Evolutionary conservation across 441 rosid species (phyloP), one percentile per base, ranked within the genome.

Genomic region (Adansonia madagascariensis): DNA sequence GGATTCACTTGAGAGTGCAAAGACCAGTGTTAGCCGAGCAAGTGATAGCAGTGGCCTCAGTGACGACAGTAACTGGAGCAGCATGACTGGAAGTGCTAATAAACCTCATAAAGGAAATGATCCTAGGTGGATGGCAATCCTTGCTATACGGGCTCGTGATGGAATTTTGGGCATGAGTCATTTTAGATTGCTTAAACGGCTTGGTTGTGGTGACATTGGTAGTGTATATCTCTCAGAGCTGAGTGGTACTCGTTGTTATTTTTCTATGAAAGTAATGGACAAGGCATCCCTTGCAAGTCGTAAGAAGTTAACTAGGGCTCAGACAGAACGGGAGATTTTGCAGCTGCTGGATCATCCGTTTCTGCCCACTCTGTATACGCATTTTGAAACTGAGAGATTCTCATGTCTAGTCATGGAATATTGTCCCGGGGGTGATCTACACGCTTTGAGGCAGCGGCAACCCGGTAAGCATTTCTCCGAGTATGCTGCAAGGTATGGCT

Each of bases 21-120:
- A 91, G 84, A 93, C 96, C 31, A 95, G 99, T 74, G 86, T 87
- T 46, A 91, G 99, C 81, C 85, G 94, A 79, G 99, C 93, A 64
- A 95, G 98, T 43, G 91, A 91, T 43, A 93, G 99, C 71, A 95
- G 98, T 71, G 96, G 94, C 66, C 84, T 93, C 49, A 95, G 99
- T 55, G 98, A 95, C 84, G 99, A 95, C 75, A 95, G 99, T 79
- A 92, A 87, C 80, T 93, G 99, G 97, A 93, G 99, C 83, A 95
- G 89, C 82, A 73, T 89, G 61, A 92, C 94, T 0, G 92, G 97
- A 44, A 90, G 93, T 69, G 90, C 91, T 65, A 93, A 91, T 72
- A 95, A 95, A 80, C 99, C 99, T 70, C 99, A 95, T 79, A 95
- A 93, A 79, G 99, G 98, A 63, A 95, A 95, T 78, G 99, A 95